Percentiles rank a stretch among this genome's conserved stretches.
These are phyloP conservation scores for Puccinia novopanici DNA, from an alignment of 1,284 basidiomycete genomes.

Conservation along the genomic window DNA sequence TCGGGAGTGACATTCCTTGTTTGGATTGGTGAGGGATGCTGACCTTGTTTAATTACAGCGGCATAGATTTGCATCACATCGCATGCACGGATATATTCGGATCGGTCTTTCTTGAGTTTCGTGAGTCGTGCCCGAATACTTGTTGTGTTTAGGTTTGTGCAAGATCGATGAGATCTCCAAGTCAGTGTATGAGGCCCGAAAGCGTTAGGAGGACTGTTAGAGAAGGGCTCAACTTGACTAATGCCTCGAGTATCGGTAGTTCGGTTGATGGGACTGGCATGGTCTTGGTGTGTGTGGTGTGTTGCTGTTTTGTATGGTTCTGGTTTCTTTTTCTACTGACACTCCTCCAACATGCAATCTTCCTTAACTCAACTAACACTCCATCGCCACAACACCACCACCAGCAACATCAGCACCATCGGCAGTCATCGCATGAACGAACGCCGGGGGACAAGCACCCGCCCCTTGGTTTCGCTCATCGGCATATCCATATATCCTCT, in stretches of 20 bases:
- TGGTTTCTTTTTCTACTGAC: neutral
- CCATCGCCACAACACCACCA: too few species aligned
- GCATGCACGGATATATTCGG: slow-evolving; percentile 82
- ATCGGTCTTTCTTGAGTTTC: slow-evolving; percentile 82
- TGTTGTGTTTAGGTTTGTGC: neutral
- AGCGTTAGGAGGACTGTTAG: slow-evolving; percentile 17
- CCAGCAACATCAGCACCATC: too few species aligned
- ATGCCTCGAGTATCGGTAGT: slow-evolving; percentile 87
- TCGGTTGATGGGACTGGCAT: slow-evolving; percentile 62
- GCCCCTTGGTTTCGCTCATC: too few species aligned
- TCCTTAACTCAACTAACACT: too few species aligned
- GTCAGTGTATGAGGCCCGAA: neutral
- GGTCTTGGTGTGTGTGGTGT: neutral
- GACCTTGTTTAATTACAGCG: slow-evolving; percentile 86
- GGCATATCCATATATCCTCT: too few species aligned
- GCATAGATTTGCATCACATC: slow-evolving; percentile 94
- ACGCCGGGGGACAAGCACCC: too few species aligned
- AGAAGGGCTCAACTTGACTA: slow-evolving; percentile 73
- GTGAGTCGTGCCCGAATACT: slow-evolving; percentile 84
- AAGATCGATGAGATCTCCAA: neutral
- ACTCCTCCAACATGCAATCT: too few species aligned
- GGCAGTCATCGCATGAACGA: too few species aligned
- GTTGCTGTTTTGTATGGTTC: neutral
- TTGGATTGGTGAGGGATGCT: neutral
- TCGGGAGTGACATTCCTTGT: neutral